These are phyloP conservation scores for Aureobasidium sp. DNA, from an alignment of 2,329 filamentous ascomycete genomes.

Conservation along the genomic window DNA sequence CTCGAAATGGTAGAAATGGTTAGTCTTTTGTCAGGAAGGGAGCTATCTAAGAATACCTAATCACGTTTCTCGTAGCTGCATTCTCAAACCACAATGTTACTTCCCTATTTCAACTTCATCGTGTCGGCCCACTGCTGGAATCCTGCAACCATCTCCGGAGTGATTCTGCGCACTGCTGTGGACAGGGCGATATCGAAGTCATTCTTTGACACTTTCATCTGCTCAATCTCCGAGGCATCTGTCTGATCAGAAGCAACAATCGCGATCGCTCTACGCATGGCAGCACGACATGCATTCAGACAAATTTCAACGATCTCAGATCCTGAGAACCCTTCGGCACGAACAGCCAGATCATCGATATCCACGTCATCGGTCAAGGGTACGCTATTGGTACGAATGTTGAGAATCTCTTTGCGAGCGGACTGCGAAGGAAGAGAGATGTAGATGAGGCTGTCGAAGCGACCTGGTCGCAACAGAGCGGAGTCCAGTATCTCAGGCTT, in stretches of 20 bases:
- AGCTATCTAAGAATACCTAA: too few relatives aligned
- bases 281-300: conserved; percentile 21
- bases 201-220: conserved; percentile 28
- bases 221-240: conserved; percentile 17
- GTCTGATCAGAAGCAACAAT: not conserved
- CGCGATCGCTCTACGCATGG: conserved; percentile 11
- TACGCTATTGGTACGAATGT: conserved; percentile 57
- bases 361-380: conserved; percentile 59
- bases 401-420: conserved; percentile 70
- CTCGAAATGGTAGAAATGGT: not conserved
- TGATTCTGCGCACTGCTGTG: conserved; percentile 51
- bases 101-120: too few relatives aligned
- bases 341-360: conserved; percentile 53
- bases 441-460: conserved; percentile 79
- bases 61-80: too few relatives aligned
- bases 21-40: not conserved
- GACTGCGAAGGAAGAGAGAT: conserved; percentile 70
- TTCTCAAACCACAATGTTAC: too few relatives aligned
- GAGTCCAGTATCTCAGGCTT: conserved; percentile 79
- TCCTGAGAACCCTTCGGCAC: conserved; percentile 73
- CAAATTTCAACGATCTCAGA: conserved; percentile 67
- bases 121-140: conserved; percentile 39
- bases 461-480: conserved; percentile 75
- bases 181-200: conserved; percentile 40
- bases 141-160: conserved; percentile 49